phyloP scores from a whole-genome alignment of 768 basidiomycete species.

The Kwoniella europaea region DNA sequence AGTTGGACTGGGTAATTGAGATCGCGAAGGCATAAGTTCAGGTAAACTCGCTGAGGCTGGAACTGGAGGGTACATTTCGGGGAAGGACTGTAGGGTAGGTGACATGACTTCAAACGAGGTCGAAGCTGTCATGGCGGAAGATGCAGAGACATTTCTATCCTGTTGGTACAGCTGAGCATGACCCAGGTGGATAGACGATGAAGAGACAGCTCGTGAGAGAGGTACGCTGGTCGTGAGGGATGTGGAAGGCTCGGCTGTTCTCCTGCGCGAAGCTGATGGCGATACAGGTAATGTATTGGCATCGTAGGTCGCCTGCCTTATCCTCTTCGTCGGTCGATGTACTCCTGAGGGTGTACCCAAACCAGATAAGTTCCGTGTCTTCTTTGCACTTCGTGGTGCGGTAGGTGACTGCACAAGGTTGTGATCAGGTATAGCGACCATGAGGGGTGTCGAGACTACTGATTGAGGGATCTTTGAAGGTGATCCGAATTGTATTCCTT shows the following conservation, averaged over 20 bases:
- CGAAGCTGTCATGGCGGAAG: conserved; percentile 31
- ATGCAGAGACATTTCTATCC: conserved; percentile 31
- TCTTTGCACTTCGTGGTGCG: conserved; percentile 25
- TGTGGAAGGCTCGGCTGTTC: conserved; percentile 18
- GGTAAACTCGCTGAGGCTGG: conserved; percentile 24
- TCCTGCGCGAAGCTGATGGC: conserved; percentile 18
- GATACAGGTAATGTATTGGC: conserved; percentile 32
- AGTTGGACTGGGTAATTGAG: conserved; percentile 28
- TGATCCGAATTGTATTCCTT: conserved; percentile 16
- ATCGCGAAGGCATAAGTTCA: conserved; percentile 28
- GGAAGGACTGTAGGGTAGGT: conserved; percentile 20
- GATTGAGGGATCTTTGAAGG: conserved; percentile 20
- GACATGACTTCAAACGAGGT: conserved; percentile 25
- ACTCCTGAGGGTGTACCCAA: conserved; percentile 33
- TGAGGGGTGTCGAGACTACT: conserved; percentile 9
- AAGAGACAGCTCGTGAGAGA: conserved; percentile 29
- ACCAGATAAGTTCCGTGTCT: conserved; percentile 24
- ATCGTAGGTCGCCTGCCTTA: conserved; percentile 39
- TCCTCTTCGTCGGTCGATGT: conserved; percentile 32
- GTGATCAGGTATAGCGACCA: conserved; percentile 21
- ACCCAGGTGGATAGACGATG: conserved; percentile 24
- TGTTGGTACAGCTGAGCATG: conserved; percentile 12
- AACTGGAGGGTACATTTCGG: conserved; percentile 12
- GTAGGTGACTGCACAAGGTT: conserved; percentile 20
- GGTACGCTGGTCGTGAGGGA: conserved; percentile 24